Percentiles rank a stretch among this genome's conserved stretches.
Evolutionary conservation across 495 filamentous ascomycete genomes (phyloP).

Genomic region (Baudoinia panamericana): DNA sequence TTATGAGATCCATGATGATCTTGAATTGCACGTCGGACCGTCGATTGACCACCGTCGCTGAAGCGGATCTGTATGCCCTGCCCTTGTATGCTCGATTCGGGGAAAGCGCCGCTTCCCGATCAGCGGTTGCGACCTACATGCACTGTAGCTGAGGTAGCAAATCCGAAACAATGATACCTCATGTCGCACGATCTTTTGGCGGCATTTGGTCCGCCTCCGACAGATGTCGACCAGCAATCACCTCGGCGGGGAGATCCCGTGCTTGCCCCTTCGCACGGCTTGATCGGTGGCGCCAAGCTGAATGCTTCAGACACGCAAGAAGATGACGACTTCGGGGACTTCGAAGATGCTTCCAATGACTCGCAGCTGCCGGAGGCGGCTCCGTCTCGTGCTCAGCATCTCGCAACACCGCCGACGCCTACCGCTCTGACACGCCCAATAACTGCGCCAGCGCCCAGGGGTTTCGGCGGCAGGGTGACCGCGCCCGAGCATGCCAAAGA

Average conservation of each 20-base stretch:
- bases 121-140: background rate
- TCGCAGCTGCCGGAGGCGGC: background rate
- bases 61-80: too few species aligned
- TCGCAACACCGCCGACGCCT: background rate
- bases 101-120: too few species aligned
- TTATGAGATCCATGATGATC: too few species aligned
- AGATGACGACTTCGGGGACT: constrained; percentile 48
- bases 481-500: background rate
- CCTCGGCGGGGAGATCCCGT: background rate
- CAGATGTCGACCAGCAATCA: background rate
- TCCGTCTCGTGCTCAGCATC: too few species aligned
- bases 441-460: too few species aligned
- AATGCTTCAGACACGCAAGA: constrained; percentile 20
- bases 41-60: too few species aligned
- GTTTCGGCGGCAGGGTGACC: too few species aligned
- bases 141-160: background rate
- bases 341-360: constrained; percentile 33
- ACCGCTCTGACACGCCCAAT: too few species aligned
- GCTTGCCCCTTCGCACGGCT: too few species aligned
- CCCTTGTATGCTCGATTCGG: too few species aligned
- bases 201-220: constrained; percentile 12
- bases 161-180: too few species aligned
- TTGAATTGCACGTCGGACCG: too few species aligned
- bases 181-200: constrained; percentile 21
- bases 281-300: background rate